Conservation (phyloP, 805 yeast species). For the Metschnikowia kunwiensis region DNA sequence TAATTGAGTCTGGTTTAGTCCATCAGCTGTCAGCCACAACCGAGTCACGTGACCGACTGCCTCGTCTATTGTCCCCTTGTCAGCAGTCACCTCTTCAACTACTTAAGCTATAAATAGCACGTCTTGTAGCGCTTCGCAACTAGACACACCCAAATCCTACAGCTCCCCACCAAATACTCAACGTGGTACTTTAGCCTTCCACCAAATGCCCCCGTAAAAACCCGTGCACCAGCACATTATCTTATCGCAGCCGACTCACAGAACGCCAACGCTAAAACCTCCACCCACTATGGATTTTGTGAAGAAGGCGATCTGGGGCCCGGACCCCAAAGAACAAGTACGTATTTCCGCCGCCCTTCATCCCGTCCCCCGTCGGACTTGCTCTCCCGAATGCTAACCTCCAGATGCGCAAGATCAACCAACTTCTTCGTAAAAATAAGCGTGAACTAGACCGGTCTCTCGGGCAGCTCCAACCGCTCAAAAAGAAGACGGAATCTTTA, state of each 20-base stretch:
- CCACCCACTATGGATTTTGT: constrained; percentile 80
- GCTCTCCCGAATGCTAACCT: constrained; percentile 4
- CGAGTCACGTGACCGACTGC: too few relatives aligned
- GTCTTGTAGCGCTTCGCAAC: too few relatives aligned
- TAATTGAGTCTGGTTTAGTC: too few relatives aligned
- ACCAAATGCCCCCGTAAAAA: too few relatives aligned
- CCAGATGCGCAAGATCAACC: constrained; percentile 69
- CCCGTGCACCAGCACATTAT: constrained; percentile 7
- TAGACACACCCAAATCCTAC: too few relatives aligned
- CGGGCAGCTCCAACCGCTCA: constrained; percentile 52
- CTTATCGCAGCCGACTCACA: constrained; percentile 5
- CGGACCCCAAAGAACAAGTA: constrained; percentile 88
- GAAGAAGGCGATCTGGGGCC: constrained; percentile 91
- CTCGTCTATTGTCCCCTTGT: too few relatives aligned
- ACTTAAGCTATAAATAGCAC: too few relatives aligned
- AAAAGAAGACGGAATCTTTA: constrained; percentile 72
- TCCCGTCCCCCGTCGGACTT: background rate
- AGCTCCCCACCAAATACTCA: too few relatives aligned
- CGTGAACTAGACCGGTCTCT: constrained; percentile 82
- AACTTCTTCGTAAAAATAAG: constrained; percentile 76
- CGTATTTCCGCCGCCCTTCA: constrained; percentile 23
- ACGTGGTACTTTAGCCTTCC: too few relatives aligned
- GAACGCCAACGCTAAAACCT: background rate
- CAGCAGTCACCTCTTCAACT: too few relatives aligned
- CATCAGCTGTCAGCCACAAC: too few relatives aligned